A percentile compares a stretch with the other conserved stretches of the same genome.
Conservation (phyloP, 2,329 filamentous ascomycete species). For the Aspergillus uvarum region DNA sequence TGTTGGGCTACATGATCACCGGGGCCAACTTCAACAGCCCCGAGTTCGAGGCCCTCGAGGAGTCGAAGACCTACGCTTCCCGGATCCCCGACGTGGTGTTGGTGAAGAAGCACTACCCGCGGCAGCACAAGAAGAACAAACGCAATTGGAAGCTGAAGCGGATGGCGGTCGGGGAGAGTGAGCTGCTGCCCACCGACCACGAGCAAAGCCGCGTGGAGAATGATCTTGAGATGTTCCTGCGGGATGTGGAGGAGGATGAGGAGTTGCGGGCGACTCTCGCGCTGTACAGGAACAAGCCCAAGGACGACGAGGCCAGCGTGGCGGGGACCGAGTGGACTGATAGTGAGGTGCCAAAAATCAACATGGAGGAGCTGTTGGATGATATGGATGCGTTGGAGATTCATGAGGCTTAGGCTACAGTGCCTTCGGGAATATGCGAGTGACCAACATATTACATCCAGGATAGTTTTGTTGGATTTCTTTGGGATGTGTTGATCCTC, state of each 20-base stretch:
- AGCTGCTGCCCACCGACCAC: slow-evolving; percentile 44
- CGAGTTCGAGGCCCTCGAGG: slow-evolving; percentile 79
- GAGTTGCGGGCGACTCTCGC: slow-evolving; percentile 82
- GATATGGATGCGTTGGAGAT: slow-evolving; percentile 89
- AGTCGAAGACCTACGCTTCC: slow-evolving; percentile 70
- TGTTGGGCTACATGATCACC: slow-evolving; percentile 87
- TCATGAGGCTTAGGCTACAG: slow-evolving; percentile 38
- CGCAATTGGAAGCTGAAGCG: slow-evolving; percentile 95
- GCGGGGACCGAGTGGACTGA: slow-evolving; percentile 57
- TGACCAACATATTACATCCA: too few relatives aligned
- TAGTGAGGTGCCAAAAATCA: slow-evolving; percentile 66
- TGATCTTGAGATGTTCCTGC: slow-evolving; percentile 96
- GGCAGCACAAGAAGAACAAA: slow-evolving; percentile 76
- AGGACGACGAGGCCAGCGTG: slow-evolving; percentile 51
- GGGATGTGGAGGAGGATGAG: slow-evolving; percentile 91
- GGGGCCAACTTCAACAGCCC: slow-evolving; percentile 91
- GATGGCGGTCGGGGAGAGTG: slow-evolving; percentile 60
- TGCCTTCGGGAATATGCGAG: too few relatives aligned
- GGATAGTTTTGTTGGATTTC: too few relatives aligned
- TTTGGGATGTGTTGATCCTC: too few relatives aligned
- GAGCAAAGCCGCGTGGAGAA: slow-evolving; percentile 60
- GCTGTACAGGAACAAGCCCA: slow-evolving; percentile 69
- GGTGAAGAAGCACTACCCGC: slow-evolving; percentile 94
- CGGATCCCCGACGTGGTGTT: slow-evolving; percentile 88
- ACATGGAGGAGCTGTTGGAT: slow-evolving; percentile 81